These are phyloP conservation scores for Saccharomycopsis babjevae DNA, from an alignment of 805 yeast genomes.

Conservation along the genomic window DNA sequence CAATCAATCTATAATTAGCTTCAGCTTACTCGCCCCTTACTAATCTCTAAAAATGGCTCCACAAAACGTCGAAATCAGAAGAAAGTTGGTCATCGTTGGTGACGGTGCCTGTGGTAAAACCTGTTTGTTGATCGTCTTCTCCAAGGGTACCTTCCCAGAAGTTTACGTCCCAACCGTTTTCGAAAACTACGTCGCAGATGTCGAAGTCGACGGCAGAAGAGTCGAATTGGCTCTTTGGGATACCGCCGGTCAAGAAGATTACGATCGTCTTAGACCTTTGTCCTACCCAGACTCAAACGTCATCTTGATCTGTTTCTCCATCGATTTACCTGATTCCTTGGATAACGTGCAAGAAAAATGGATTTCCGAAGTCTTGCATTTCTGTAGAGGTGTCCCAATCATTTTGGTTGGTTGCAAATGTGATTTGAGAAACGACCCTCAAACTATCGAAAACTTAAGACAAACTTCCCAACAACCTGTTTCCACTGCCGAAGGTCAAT, in stretches of 20 bases:
- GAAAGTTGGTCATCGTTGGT: constrained; percentile 88
- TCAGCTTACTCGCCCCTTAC: too few relatives aligned
- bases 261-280: constrained; percentile 46
- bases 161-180: constrained; percentile 94
- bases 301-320: constrained; percentile 81
- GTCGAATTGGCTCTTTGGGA: constrained; percentile 95
- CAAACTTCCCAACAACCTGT: constrained; percentile 76
- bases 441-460: constrained; percentile 63
- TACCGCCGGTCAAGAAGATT: constrained; percentile 98
- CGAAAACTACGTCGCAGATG: constrained; percentile 96
- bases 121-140: constrained; percentile 75
- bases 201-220: constrained; percentile 80
- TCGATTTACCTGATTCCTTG: constrained; percentile 84
- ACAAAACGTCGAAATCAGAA: constrained; percentile 34
- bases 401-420: constrained; percentile 87
- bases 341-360: constrained; percentile 94
- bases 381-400: constrained; percentile 91
- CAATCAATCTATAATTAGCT: too few relatives aligned
- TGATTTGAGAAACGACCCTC: constrained; percentile 77
- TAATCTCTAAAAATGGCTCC: constrained; percentile 25
- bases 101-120: constrained; percentile 98
- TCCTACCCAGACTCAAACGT: constrained; percentile 84
- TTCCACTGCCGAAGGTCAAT: constrained; percentile 70
- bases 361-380: constrained; percentile 88
- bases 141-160: constrained; percentile 87